Conservation (phyloP, 2,329 filamentous ascomycete species). For the Ophiostoma quercus region DNA sequence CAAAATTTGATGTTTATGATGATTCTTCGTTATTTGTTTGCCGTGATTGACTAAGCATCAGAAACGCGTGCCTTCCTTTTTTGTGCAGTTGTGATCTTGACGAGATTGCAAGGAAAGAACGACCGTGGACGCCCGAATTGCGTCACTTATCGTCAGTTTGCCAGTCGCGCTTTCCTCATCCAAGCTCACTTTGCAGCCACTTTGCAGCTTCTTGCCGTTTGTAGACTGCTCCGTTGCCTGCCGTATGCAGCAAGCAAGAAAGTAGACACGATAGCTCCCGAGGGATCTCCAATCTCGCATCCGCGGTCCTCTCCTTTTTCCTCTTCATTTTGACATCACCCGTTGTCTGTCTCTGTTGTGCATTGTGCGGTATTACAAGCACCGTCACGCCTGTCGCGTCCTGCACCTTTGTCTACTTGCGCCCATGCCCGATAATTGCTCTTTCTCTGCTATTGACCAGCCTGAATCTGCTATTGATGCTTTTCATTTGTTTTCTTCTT, state of each 20-base stretch:
- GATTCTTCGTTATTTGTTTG: background rate
- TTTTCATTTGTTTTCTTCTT: background rate
- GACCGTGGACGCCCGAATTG: background rate
- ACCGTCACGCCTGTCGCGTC: background rate
- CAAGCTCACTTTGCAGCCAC: background rate
- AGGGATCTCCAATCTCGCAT: slow-evolving; percentile 1
- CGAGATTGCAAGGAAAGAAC: slow-evolving; percentile 4
- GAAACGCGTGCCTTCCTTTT: background rate
- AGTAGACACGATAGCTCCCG: background rate
- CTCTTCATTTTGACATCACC: background rate
- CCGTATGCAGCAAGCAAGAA: background rate
- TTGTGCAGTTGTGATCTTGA: background rate
- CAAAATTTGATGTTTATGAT: background rate
- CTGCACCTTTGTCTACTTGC: background rate
- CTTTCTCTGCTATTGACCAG: background rate
- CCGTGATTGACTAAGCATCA: background rate
- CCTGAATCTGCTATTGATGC: background rate
- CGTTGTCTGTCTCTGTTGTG: background rate
- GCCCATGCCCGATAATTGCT: background rate
- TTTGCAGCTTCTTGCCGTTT: background rate
- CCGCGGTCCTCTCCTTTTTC: background rate
- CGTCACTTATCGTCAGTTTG: background rate
- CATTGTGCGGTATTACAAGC: too few relatives aligned
- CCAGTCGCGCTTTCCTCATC: slow-evolving; percentile 15
- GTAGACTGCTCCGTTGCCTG: slow-evolving; percentile 1